Conservation (phyloP, 2,329 filamentous ascomycete species). For the Corinectria fuckeliana region DNA sequence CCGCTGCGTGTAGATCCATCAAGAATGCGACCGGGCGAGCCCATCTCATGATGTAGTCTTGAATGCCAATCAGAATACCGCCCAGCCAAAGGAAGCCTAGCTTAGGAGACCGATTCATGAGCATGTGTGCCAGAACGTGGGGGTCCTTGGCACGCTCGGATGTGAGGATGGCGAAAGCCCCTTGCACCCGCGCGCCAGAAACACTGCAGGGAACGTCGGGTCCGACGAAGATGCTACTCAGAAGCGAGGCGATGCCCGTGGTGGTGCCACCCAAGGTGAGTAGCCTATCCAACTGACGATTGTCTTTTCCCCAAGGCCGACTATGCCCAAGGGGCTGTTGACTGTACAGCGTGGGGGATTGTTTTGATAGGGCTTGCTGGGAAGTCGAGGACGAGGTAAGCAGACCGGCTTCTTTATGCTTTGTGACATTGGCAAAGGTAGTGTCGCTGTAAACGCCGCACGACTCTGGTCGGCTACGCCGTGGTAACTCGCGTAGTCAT, state of each 20-base stretch:
- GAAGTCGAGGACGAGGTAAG: too few species aligned
- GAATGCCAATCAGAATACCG: conserved; percentile 12
- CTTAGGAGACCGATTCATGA: conserved; percentile 11
- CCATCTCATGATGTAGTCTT: conserved; percentile 13
- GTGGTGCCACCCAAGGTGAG: conserved; percentile 23
- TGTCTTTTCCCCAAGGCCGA: conserved; percentile 13
- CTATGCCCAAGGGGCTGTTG: not conserved
- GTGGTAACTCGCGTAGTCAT: too few species aligned
- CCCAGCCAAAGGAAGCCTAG: conserved; percentile 25
- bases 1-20: conserved; percentile 21
- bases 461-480: too few species aligned
- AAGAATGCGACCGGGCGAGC: conserved; percentile 10
- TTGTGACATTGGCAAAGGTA: too few species aligned
- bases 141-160: conserved; percentile 1
- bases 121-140: conserved; percentile 10
- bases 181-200: conserved; percentile 20
- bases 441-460: too few species aligned
- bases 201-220: conserved; percentile 19
- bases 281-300: conserved; percentile 19
- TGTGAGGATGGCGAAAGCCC: conserved; percentile 9
- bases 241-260: conserved; percentile 1
- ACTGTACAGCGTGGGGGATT: not conserved
- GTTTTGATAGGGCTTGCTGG: too few species aligned
- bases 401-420: too few species aligned
- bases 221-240: conserved; percentile 16